Conservation (phyloP, 2,329 filamentous ascomycete species). For the Aspergillus unguis region DNA sequence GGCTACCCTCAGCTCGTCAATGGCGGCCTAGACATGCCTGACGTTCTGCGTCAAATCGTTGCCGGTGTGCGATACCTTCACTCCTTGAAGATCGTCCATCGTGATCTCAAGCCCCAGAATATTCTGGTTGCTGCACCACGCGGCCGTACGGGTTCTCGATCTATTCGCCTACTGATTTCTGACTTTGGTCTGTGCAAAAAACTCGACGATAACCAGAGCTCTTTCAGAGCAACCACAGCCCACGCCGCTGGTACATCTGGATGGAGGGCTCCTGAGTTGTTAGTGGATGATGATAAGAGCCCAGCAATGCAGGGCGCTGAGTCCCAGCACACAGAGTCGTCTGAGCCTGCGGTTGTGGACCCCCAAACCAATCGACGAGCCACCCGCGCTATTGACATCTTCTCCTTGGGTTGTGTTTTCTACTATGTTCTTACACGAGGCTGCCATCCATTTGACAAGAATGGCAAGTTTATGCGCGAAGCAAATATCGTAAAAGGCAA, state of each 20-base stretch:
- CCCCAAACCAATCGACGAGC: conserved; percentile 68
- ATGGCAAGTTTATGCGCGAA: conserved; percentile 91
- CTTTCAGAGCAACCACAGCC: conserved; percentile 88
- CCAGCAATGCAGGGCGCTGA: conserved; percentile 28
- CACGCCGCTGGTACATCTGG: conserved; percentile 91
- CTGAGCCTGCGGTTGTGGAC: conserved; percentile 53
- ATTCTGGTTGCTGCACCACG: conserved; percentile 75
- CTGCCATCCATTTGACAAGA: conserved; percentile 88
- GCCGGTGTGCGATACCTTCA: conserved; percentile 87
- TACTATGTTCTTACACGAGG: conserved; percentile 97
- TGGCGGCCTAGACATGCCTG: conserved; percentile 67
- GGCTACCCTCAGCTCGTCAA: conserved; percentile 65
- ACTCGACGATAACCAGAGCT: conserved; percentile 88
- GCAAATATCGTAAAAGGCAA: conserved; percentile 94
- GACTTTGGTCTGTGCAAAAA: conserved; percentile 99
- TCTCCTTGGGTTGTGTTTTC: conserved; percentile 95
- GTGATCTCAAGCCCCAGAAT: conserved; percentile 96
- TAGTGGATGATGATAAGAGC: conserved; percentile 71
- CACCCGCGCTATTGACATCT: conserved; percentile 94
- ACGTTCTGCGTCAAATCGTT: conserved; percentile 82
- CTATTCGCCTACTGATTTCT: conserved; percentile 85
- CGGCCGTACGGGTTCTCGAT: conserved; percentile 50
- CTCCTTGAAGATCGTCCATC: conserved; percentile 88
- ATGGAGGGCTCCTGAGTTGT: conserved; percentile 92
- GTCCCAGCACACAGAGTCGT: conserved; percentile 43